Evolutionary conservation across 768 basidiomycete genomes (phyloP).

Genomic region (Jaapia argillacea): DNA sequence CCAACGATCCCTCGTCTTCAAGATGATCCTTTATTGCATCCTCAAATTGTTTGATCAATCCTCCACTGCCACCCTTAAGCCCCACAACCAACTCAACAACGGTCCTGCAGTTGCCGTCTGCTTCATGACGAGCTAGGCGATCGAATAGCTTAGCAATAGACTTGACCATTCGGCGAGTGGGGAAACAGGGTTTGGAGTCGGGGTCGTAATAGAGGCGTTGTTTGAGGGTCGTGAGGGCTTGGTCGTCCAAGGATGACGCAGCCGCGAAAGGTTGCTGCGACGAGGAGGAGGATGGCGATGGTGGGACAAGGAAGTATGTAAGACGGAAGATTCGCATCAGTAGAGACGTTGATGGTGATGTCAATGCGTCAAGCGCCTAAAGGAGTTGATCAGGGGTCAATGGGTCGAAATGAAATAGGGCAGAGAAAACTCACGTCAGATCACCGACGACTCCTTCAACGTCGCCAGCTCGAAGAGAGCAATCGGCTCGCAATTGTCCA

Average conservation of each 20-base stretch:
- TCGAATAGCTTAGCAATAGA: slow-evolving; percentile 64
- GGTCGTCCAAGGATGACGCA: no score
- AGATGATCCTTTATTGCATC: slow-evolving; percentile 49
- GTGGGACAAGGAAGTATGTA: slow-evolving; percentile 74
- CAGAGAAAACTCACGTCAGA: slow-evolving; percentile 68
- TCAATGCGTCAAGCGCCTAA: slow-evolving; percentile 70
- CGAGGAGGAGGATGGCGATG: slow-evolving; percentile 26
- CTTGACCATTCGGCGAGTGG: slow-evolving; percentile 70
- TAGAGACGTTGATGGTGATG: slow-evolving; percentile 54
- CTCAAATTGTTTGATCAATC: slow-evolving; percentile 53
- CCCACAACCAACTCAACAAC: slow-evolving; percentile 52
- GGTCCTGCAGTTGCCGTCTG: slow-evolving; percentile 58
- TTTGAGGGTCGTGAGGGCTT: slow-evolving; percentile 71
- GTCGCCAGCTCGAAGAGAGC: slow-evolving; percentile 70
- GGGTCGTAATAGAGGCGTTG: slow-evolving; percentile 93
- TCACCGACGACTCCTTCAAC: slow-evolving; percentile 80
- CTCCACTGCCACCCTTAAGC: slow-evolving; percentile 33
- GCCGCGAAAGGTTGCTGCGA: no score
- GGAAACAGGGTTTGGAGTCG: slow-evolving; percentile 76
- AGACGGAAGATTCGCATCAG: slow-evolving; percentile 72
- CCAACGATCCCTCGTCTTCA: slow-evolving; percentile 25
- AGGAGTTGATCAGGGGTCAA: no score
- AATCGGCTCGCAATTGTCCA: slow-evolving; percentile 66
- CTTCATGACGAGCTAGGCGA: slow-evolving; percentile 54
- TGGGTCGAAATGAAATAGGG: no score